Conservation (phyloP, 2,329 filamentous ascomycete genomes). For the Aspergillus texensis region DNA sequence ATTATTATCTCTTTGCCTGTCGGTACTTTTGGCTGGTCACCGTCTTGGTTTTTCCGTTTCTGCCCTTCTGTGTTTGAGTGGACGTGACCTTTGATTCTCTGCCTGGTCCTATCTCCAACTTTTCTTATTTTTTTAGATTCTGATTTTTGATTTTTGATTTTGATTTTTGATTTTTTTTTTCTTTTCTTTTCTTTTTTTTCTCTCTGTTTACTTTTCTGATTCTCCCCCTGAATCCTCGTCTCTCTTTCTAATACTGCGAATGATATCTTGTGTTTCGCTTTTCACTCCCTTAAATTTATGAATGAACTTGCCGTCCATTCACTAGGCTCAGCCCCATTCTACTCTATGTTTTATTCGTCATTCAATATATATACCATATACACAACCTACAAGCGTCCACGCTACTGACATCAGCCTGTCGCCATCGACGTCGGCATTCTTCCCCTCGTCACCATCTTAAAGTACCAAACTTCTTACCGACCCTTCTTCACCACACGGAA, state of each 20-base stretch:
- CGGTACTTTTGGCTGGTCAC: slow-evolving; percentile 4
- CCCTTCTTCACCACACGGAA: slow-evolving; percentile 10
- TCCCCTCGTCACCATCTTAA: background rate
- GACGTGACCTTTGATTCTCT: slow-evolving; percentile 2
- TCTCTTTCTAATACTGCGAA: background rate
- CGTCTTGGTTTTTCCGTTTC: background rate
- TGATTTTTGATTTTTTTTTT: background rate
- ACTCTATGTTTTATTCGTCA: slow-evolving; percentile 10
- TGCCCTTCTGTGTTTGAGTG: background rate
- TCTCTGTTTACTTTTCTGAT: slow-evolving; percentile 9
- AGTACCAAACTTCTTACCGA: background rate
- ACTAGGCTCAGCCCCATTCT: slow-evolving; percentile 1
- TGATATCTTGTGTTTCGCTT: slow-evolving; percentile 5
- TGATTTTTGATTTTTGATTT: background rate
- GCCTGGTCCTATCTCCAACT: slow-evolving; percentile 1
- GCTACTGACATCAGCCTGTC: slow-evolving; percentile 6
- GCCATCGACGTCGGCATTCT: background rate
- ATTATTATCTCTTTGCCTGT: slow-evolving; percentile 1
- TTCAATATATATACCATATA: slow-evolving; percentile 9
- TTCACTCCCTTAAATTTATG: slow-evolving; percentile 6
- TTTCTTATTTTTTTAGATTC: background rate
- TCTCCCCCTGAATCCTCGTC: slow-evolving; percentile 13
- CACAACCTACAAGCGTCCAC: slow-evolving; percentile 2
- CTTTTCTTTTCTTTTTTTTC: slow-evolving; percentile 4
- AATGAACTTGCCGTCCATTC: background rate